Evolutionary conservation across 805 yeast species (phyloP), one percentile per base, ranked within the genome.

Genomic region (Cyberlindnera maritima): DNA sequence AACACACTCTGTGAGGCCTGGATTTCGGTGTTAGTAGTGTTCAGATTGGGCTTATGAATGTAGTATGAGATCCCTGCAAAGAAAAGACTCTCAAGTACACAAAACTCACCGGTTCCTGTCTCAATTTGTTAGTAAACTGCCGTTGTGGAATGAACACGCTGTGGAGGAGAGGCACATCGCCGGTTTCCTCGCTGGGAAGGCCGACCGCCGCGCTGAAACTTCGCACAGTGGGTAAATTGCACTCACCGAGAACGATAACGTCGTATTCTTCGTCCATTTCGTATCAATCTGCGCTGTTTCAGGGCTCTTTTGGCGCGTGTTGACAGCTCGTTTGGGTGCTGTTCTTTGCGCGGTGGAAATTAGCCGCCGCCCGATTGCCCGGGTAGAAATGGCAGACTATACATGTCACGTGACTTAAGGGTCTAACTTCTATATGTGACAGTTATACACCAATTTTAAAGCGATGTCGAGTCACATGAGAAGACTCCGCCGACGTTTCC

Each of bases 1-100:
- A 50, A 94, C 85, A 72, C 99, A 94, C 68, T 94, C 99, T 39
- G 97, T 92, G 54, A 94, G 77, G n/a, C 99, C 99, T 50, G 25
- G 25, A 21, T 21, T 21, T 18, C 19, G 37, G 80, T 35, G 48
- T 43, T 48, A 48, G 49, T 36, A 32, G 12, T 9, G 10, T n/a
- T n/a, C n/a, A n/a, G n/a, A n/a, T n/a, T n/a, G n/a, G n/a, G n/a
- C n/a, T n/a, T n/a, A n/a, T n/a, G n/a, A n/a, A n/a, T n/a, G n/a
- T n/a, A n/a, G n/a, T n/a, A n/a, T n/a, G n/a, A n/a, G n/a, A n/a
- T n/a, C n/a, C n/a, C n/a, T n/a, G n/a, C n/a, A n/a, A n/a, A n/a
- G n/a, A n/a, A n/a, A n/a, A n/a, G n/a, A n/a, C n/a, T n/a, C n/a
- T n/a, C n/a, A n/a, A n/a, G n/a, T n/a, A 12, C 9, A 20, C 18